Evolutionary conservation across 345 rosid species (phyloP).

Genomic region (Brassica juncea): DNA sequence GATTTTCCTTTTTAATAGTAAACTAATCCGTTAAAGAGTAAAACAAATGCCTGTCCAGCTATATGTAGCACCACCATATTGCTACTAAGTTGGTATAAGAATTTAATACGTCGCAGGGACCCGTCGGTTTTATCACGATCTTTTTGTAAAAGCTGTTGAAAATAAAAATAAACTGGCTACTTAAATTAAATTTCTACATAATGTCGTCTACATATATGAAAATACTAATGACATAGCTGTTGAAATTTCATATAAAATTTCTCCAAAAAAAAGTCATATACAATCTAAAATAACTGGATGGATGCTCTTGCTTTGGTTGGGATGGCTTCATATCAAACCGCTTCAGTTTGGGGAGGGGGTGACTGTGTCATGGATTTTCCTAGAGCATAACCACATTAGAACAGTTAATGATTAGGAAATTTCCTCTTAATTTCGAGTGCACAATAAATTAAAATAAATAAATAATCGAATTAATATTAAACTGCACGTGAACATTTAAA

Average conservation of each 20-base stretch:
- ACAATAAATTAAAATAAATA: not conserved
- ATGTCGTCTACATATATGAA: not conserved
- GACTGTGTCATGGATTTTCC: not conserved
- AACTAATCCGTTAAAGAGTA: not conserved
- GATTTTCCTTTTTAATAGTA: not conserved
- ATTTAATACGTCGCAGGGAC: not conserved
- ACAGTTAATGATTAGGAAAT: constrained; percentile 7
- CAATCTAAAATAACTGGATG: not conserved
- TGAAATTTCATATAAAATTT: not conserved
- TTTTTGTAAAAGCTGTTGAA: not conserved
- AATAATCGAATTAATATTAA: not conserved
- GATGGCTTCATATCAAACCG: not conserved
- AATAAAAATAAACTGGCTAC: not conserved
- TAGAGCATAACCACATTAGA: not conserved
- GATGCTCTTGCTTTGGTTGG: not conserved
- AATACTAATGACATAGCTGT: not conserved
- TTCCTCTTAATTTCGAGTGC: not conserved
- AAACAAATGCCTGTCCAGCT: not conserved
- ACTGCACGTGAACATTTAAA: constrained; percentile 20
- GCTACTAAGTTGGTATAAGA: not conserved
- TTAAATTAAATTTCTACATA: not conserved
- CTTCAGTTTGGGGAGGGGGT: not conserved
- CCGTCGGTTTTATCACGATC: not conserved
- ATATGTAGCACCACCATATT: not conserved
- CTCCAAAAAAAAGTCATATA: too few relatives aligned